These are phyloP conservation scores for Fragosphaeria purpurea DNA, from an alignment of 2,329 filamentous ascomycete species.

Conservation along the genomic window DNA sequence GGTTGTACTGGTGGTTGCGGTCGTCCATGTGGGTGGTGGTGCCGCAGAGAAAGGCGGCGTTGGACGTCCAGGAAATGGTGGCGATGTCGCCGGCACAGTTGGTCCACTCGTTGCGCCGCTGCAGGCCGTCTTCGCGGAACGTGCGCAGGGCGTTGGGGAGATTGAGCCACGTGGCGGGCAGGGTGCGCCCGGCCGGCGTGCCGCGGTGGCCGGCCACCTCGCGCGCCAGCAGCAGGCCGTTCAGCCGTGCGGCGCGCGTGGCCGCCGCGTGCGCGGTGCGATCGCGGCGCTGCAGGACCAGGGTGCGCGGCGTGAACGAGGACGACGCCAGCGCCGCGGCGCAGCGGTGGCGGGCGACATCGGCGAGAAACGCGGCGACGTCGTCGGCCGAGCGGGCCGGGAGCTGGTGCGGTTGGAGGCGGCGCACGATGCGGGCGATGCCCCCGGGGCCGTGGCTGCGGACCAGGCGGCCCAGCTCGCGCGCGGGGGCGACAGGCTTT, in stretches of 20 bases:
- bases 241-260: conserved; percentile 22
- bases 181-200: conserved; percentile 19
- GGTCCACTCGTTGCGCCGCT: conserved; percentile 44
- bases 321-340: not conserved
- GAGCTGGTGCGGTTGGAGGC: not conserved
- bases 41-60: conserved; percentile 48
- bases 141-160: conserved; percentile 35
- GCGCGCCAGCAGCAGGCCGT: conserved; percentile 36
- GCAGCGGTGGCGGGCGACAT: conserved; percentile 17
- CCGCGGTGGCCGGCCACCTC: conserved; percentile 35
- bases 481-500: not conserved
- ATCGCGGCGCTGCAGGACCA: conserved; percentile 18
- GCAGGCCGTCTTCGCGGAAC: conserved; percentile 40
- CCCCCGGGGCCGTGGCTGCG: not conserved
- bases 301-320: conserved; percentile 6
- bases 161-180: conserved; percentile 26
- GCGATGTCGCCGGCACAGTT: conserved; percentile 53
- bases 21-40: conserved; percentile 52
- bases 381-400: conserved; percentile 21
- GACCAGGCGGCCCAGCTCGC: not conserved
- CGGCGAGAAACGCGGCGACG: conserved; percentile 27
- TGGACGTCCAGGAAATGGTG: conserved; percentile 46
- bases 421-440: not conserved
- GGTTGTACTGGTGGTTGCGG: conserved; percentile 58
- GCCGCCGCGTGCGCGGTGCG: conserved; percentile 14